Base-by-base conservation (phyloP, 2,329 filamentous ascomycete genomes). In the Stachybotrys elegans region DNA sequence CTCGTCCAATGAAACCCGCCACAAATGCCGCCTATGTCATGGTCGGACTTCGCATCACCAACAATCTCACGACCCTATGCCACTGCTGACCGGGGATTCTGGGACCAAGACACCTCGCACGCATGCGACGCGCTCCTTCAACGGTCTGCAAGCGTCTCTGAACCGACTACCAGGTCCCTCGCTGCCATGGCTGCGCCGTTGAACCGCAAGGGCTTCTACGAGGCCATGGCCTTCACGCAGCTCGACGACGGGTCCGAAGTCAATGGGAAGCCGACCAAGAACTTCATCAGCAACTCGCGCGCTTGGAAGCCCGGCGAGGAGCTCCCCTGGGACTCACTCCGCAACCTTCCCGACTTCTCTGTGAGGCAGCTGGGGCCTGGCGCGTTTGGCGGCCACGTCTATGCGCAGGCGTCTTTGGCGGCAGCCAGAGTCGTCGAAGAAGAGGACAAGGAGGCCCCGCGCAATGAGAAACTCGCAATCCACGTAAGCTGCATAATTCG, bases 361-460 rank as follows among this genome's bases (percentile, higher is more conserved):
- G 25, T 21, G 38, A 48, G 32, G 43, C 53, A 41, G 35, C 48
- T 49, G 34, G 51, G 40, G 25, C 55, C 50, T 17, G 57, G 58
- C n/a, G 61, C 59, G 0, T 69, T 59, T 37, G 66, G 66, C 6
- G 66, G 64, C 5, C 59, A 63, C 20, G 66, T 68, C 22, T 69
- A 64, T 44, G 57, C 58, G 4, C 61, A 67, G 45, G 60, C 66
- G 13, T 51, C 66, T 7, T 49, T 68, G 6, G 66, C 64, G 8
- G 66, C 65, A 2, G 50, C 66, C 1, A 55, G 59, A 34, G 54
- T 57, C 4, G 54, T 62, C 6, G 61, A 66, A 45, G 49, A 57
- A 11, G 63, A 63, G 16, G 63, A 67, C 4, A 21, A 44, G 6
- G 39, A 42, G 14, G 50, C 46, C 8, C 31, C 22, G 8, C 27